These are phyloP conservation scores for Stemphylium beticola DNA, from an alignment of 2,329 filamentous ascomycete genomes.

Conservation along the genomic window DNA sequence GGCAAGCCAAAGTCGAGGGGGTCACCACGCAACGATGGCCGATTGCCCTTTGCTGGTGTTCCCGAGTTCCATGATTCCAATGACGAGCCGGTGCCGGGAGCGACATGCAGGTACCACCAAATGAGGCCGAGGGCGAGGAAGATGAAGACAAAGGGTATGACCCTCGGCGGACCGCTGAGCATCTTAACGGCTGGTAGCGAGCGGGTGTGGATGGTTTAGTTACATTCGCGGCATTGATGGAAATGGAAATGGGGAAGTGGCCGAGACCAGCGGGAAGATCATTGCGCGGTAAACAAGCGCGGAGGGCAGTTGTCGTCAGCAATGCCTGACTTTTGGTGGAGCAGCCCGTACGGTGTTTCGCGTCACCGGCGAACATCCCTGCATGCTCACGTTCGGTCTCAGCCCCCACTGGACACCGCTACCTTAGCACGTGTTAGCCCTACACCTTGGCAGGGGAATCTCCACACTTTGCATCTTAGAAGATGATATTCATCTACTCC, in stretches of 20 bases:
- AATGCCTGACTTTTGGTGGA: constrained; percentile 4
- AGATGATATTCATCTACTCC: neutral
- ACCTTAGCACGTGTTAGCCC: neutral
- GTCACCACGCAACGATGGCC: constrained; percentile 28
- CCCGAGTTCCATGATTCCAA: constrained; percentile 23
- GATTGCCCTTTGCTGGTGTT: constrained; percentile 7
- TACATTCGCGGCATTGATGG: constrained; percentile 9
- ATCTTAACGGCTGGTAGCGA: constrained; percentile 21
- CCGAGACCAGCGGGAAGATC: neutral
- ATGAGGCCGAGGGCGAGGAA: constrained; percentile 33
- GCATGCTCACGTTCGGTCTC: neutral
- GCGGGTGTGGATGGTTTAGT: neutral
- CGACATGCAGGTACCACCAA: constrained; percentile 40
- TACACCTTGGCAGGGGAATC: constrained; percentile 10
- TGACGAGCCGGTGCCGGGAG: constrained; percentile 15
- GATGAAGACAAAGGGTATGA: constrained; percentile 37
- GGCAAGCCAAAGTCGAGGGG: constrained; percentile 47
- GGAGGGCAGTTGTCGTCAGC: constrained; percentile 10
- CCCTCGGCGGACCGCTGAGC: constrained; percentile 45
- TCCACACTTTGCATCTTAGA: neutral
- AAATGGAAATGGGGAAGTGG: neutral
- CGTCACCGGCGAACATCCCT: constrained; percentile 3
- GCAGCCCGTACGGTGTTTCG: constrained; percentile 4
- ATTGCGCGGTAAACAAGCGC: constrained; percentile 4
- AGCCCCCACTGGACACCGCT: neutral